phyloP scores from a whole-genome alignment of 225 moss, liverwort and hornwort genomes.

The Pseudisothecium myosuroides region DNA sequence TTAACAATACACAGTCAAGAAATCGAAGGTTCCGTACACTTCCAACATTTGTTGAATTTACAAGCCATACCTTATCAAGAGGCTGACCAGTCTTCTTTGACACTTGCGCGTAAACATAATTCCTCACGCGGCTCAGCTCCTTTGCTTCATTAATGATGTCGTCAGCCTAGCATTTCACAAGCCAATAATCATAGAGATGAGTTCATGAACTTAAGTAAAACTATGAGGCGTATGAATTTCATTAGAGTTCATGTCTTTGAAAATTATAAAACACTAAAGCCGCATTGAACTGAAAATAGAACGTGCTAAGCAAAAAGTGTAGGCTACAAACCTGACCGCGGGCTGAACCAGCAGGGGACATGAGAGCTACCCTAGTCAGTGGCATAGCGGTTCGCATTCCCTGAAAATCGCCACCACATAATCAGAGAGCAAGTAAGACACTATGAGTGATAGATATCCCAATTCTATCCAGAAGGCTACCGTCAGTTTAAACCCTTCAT shows the following conservation, averaged over 20 bases:
- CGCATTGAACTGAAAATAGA: not conserved
- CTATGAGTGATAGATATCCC: not conserved
- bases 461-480: not conserved
- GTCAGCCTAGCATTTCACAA: constrained; percentile 63
- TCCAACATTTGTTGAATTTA: not conserved
- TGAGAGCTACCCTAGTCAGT: constrained; percentile 91
- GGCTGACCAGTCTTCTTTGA: constrained; percentile 87
- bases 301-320: not conserved
- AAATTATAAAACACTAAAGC: not conserved
- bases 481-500: not conserved
- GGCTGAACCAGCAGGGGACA: constrained; percentile 93
- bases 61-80: constrained; percentile 62
- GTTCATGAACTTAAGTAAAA: not conserved
- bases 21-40: not conserved
- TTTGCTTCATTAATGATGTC: constrained; percentile 97
- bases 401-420: constrained; percentile 15
- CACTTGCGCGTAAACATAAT: constrained; percentile 80
- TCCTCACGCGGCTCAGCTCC: constrained; percentile 87
- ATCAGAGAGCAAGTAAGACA: not conserved
- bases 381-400: constrained; percentile 99
- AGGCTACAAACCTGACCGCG: constrained; percentile 64
- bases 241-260: not conserved
- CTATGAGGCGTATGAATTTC: not conserved
- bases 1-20: not conserved
- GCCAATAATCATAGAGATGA: not conserved